These are phyloP conservation scores for Haplosporangium sp. DNA, from an alignment of 371 early-diverging fungal species.

Conservation along the genomic window DNA sequence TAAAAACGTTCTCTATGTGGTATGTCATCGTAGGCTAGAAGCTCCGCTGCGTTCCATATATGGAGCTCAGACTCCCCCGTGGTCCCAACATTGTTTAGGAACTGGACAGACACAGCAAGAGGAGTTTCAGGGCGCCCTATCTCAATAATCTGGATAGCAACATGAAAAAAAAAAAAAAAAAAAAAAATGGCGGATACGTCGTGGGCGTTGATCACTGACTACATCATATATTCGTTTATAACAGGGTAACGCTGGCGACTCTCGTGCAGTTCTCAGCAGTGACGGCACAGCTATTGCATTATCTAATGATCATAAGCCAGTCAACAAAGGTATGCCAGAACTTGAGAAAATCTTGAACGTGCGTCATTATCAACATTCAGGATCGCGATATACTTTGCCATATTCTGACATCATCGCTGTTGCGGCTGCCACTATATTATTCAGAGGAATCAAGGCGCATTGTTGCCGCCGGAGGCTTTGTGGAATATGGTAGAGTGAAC, in stretches of 20 bases:
- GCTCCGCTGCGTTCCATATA: not conserved
- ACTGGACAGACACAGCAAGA: too few species aligned
- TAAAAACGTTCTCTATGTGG: slow-evolving; percentile 60
- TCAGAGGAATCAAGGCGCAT: slow-evolving; percentile 85
- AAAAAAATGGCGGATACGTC: too few species aligned
- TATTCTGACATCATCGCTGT: not conserved
- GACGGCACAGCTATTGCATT: slow-evolving; percentile 80
- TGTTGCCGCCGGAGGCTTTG: slow-evolving; percentile 90
- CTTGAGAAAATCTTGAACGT: too few species aligned
- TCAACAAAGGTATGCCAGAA: slow-evolving; percentile 60
- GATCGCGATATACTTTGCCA: too few species aligned
- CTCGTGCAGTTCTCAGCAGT: slow-evolving; percentile 85
- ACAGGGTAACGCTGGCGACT: slow-evolving; percentile 95
- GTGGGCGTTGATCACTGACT: not conserved
- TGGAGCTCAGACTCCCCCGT: not conserved
- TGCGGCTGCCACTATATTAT: not conserved
- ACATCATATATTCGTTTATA: slow-evolving; percentile 3
- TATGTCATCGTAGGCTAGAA: slow-evolving; percentile 24
- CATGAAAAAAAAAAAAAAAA: too few species aligned
- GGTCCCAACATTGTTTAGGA: not conserved
- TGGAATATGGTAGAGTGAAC: slow-evolving; percentile 96
- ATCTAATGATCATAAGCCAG: slow-evolving; percentile 96
- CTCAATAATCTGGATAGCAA: too few species aligned
- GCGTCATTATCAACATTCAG: too few species aligned
- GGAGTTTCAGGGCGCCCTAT: too few species aligned